These are phyloP conservation scores for Neurospora sp. DNA, from an alignment of 2,329 filamentous ascomycete genomes.

Conservation along the genomic window DNA sequence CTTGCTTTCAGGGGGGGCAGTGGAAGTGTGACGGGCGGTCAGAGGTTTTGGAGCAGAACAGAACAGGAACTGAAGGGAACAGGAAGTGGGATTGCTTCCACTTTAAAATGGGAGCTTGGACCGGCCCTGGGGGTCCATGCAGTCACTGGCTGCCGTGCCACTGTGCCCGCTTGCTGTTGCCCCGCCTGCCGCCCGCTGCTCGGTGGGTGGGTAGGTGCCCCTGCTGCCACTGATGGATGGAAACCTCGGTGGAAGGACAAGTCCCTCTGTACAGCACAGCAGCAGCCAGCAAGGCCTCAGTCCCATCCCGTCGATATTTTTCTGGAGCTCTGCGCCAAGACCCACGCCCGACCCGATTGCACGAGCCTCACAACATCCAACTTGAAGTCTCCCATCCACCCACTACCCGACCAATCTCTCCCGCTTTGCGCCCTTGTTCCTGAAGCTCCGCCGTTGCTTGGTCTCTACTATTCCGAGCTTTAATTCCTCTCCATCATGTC, in stretches of 20 bases:
- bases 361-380: neutral
- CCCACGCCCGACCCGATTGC: neutral
- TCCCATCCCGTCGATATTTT: slow-evolving; percentile 3
- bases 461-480: neutral
- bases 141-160: neutral
- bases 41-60: neutral
- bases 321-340: neutral
- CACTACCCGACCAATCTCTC: neutral
- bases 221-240: neutral
- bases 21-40: neutral
- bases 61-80: neutral
- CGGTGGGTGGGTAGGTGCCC: neutral
- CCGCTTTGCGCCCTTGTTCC: neutral
- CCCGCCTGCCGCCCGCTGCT: neutral
- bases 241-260: neutral
- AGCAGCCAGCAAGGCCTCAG: neutral
- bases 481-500: slow-evolving; percentile 14
- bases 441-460: neutral
- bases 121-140: neutral
- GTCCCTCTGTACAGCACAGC: neutral
- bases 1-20: neutral
- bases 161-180: neutral
- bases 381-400: neutral
- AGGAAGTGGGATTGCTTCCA: neutral
- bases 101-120: neutral